Evolutionary conservation across 192 early-diverging fungal genomes (phyloP), one percentile per base, ranked within the genome.

Genomic region (Gamsiella multidivaricata): DNA sequence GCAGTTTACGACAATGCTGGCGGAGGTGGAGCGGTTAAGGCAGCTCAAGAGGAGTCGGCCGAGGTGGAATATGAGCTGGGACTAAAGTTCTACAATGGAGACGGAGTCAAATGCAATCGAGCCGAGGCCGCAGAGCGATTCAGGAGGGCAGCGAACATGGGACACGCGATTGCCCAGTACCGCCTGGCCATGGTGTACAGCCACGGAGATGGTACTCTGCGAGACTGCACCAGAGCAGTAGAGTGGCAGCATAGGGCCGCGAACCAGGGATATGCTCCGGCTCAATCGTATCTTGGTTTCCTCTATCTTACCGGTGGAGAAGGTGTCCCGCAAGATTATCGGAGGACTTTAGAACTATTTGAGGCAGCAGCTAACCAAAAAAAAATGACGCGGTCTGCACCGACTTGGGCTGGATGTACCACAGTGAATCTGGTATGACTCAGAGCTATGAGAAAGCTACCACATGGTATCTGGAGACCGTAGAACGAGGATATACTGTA

Each of bases 51-150:
- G 8, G 9, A 11, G 12, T 23, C 15, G 20, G 54, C 82, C 26
- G 72, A 81, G 41, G 79, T 73, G 18, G 72, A 84, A n/a, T 84
- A 84, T 37, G 79, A 81, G 31, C 52, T 79, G 0, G 82, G 68
- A 10, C 26, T 61, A 1, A 34, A 61, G 0, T 79, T 54, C 33
- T 50, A 79, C n/a, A 41, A 67, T 10, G 82, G 82, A 20, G 51
- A 79, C 39, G 82, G 82, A 3, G 65, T 78, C 12, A 68, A 80
- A 8, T 29, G 60, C 17, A 80, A 80, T 36, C 25, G 23, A 22
- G 62, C 70, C 50, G 70, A 81, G 57, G 82, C 79, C 0, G 79
- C 61, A 15, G 79, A 84, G 32, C 5, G 5, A 22, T 39, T 34
- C n/a, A 12, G 32, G 4, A 64, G 25, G 32, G 47, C 61, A 14